Base-by-base conservation (phyloP, 345 rosid genomes). In the Xanthoceras sorbifolium region DNA sequence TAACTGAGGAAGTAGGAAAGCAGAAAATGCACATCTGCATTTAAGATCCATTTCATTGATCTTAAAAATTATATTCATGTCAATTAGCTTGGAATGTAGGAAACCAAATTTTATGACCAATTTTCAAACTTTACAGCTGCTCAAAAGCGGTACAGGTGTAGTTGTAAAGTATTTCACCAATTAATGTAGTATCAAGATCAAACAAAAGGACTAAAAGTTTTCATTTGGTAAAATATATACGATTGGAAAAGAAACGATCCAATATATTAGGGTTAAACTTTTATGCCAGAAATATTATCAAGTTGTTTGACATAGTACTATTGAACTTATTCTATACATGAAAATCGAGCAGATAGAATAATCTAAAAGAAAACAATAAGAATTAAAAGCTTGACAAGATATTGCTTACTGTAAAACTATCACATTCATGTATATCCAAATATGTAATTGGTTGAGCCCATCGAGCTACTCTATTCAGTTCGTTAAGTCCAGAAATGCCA, bases 401-500 rank as follows among this genome's bases (percentile, higher is more conserved):
- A 75, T 61, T 50, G 34, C 87, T 65, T 82, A 92, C 98, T 20
- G 95, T 93, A 81, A 96, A 92, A 78, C 84, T 86, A 73, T 89
- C 87, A 76, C 86, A 84, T 81, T 92, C 97, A 77, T 82, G 87
- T 40, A 96, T 72, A 65, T 93, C 92, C 67, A 93, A 65, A 83
- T 87, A 96, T 48, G 98, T 93, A 69, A 93, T 91, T 66, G 99
- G 97, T 71, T 93, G 97, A 81, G 97, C 91, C 97, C 97, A 96
- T 73, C 93, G 77, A 77, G 90, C 86, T 67, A 82, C 89, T 78
- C 91, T 79, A 79, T 82, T 90, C n/a, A 82, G 59, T 70, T 54
- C 79, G 50, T 80, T 78, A 77, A 85, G 77, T 25, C 91, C 94
- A 62, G 85, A 91, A 78, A 93, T 75, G 5, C 98, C 95, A 77